Percentiles rank a stretch among this genome's conserved stretches.
Conservation (phyloP, 495 filamentous ascomycete genomes). For the Haplographium delicatum region DNA sequence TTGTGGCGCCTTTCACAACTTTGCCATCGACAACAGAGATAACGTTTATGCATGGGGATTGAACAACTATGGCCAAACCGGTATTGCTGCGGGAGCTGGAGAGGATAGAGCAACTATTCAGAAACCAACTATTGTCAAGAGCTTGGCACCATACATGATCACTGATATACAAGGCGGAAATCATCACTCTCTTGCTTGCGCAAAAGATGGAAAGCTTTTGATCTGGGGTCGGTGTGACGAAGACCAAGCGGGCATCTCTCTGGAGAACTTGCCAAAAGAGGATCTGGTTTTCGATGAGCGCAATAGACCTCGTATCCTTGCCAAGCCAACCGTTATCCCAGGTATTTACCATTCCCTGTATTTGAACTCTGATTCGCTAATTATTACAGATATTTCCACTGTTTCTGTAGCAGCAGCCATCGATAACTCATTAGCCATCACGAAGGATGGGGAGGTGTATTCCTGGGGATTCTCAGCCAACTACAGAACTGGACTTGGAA, state of each 20-base stretch:
- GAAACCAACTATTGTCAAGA: slow-evolving; percentile 45
- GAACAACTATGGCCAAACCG: slow-evolving; percentile 82
- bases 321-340: slow-evolving; percentile 42
- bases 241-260: slow-evolving; percentile 52
- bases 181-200: slow-evolving; percentile 2
- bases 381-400: slow-evolving; percentile 27
- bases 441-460: slow-evolving; percentile 52
- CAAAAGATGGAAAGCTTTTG: background rate
- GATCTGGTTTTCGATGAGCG: slow-evolving; percentile 53
- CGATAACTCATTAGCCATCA: slow-evolving; percentile 58
- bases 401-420: slow-evolving; percentile 43
- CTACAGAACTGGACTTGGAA: slow-evolving; percentile 62
- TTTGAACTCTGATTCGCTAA: no score
- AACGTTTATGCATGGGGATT: slow-evolving; percentile 79
- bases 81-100: slow-evolving; percentile 39
- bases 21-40: slow-evolving; percentile 69
- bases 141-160: slow-evolving; percentile 48
- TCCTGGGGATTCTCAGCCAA: slow-evolving; percentile 64
- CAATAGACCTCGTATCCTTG: slow-evolving; percentile 41
- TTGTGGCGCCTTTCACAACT: slow-evolving; percentile 62
- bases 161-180: slow-evolving; percentile 47
- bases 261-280: slow-evolving; percentile 42
- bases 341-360: no score
- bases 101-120: slow-evolving; percentile 53
- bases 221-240: slow-evolving; percentile 68